These are phyloP conservation scores for Gloeophyllum trabeum DNA, from an alignment of 768 basidiomycete genomes.

Conservation along the genomic window DNA sequence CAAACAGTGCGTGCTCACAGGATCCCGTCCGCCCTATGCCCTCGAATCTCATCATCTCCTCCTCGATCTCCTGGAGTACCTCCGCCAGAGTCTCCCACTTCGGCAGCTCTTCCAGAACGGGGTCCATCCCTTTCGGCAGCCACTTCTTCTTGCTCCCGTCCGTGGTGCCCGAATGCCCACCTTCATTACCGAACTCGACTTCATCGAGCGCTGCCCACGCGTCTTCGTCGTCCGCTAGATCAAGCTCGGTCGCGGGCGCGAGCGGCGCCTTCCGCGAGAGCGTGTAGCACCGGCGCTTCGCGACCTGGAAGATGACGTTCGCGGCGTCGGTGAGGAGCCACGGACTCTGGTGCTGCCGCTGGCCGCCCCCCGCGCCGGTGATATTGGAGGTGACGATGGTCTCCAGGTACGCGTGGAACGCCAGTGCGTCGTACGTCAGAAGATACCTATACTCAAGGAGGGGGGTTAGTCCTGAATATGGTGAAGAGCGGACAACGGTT, in stretches of 20 bases:
- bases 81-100: conserved; percentile 87
- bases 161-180: conserved; percentile 16
- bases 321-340: conserved; percentile 94
- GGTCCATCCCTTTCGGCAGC: conserved; percentile 71
- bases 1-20: conserved; percentile 12
- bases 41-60: conserved; percentile 62
- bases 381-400: conserved; percentile 64
- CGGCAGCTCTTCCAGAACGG: conserved; percentile 86
- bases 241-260: conserved; percentile 19
- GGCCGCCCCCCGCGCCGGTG: conserved; percentile 32
- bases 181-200: too few relatives aligned
- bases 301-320: conserved; percentile 70
- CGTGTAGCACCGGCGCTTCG: conserved; percentile 70
- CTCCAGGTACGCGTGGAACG: conserved; percentile 88
- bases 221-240: conserved; percentile 50
- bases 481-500: conserved; percentile 3
- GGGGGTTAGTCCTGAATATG: too few relatives aligned
- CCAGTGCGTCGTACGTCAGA: conserved; percentile 81
- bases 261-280: conserved; percentile 2
- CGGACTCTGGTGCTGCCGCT: conserved; percentile 61
- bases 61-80: conserved; percentile 85
- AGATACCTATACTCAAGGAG: conserved; percentile 45
- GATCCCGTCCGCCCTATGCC: conserved; percentile 16
- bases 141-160: conserved; percentile 23
- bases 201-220: conserved; percentile 70